Conservation (phyloP, 192 early-diverging fungal genomes). For the Allomyces macrogynus region DNA sequence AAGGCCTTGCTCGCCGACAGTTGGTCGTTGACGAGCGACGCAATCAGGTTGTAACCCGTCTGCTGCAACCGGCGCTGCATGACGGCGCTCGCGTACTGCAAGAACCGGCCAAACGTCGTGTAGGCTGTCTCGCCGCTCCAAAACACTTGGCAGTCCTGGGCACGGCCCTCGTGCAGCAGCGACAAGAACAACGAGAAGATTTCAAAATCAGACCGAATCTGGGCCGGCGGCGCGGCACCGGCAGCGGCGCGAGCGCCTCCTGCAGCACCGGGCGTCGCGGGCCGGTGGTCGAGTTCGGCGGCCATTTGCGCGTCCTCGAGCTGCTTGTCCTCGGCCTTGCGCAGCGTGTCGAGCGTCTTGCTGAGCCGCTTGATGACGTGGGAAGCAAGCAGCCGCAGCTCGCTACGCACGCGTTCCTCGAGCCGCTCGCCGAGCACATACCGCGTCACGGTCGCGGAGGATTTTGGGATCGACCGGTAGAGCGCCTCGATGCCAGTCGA, state of each 20-base stretch:
- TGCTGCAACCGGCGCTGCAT: neutral
- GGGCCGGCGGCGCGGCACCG: neutral
- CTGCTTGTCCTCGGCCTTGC: neutral
- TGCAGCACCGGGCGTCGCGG: no score
- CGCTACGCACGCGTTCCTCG: neutral
- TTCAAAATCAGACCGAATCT: neutral
- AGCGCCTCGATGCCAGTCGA: neutral
- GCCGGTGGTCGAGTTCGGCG: no score
- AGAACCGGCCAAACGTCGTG: neutral
- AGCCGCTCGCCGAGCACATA: neutral
- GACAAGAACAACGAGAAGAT: neutral
- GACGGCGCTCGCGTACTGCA: neutral
- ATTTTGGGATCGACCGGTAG: neutral
- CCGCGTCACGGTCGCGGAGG: neutral
- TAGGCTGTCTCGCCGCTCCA: neutral
- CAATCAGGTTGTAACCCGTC: neutral
- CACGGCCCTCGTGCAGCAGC: neutral
- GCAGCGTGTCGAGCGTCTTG: neutral
- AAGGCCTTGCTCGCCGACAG: neutral
- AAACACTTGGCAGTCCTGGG: neutral
- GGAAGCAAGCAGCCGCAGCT: neutral
- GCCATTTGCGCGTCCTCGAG: no score
- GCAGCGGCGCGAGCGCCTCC: neutral
- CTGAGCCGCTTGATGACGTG: neutral
- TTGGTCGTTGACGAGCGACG: neutral